Evolutionary conservation across 305 asterid genomes (phyloP), one percentile per base, ranked within the genome.

Genomic region (Fraxinus angustifolia): DNA sequence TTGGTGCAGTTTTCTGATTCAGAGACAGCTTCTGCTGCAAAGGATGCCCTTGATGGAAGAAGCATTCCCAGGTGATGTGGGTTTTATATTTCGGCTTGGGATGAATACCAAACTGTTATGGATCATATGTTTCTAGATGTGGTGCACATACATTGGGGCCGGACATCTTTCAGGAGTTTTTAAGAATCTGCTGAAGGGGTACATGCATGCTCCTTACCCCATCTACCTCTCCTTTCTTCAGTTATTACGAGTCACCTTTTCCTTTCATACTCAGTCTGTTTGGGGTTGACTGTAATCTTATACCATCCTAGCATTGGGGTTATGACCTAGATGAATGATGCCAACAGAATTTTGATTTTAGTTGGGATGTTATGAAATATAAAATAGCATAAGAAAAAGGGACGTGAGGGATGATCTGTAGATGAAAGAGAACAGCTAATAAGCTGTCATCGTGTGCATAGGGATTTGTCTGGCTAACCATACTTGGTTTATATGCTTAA

Each of bases 51-150:
- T 81, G 99, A 95, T 88, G 98, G 98, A 85, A 91, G 99, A 91
- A 91, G 97, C 93, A 95, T 95, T 89, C 99, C 98, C 85, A 95
- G 98, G 99, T 95, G 97, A 93, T 88, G 88, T 89, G 90, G 90
- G 84, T 89, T 92, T 88, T 85, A 86, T 85, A 81, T 90, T 90
- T 90, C 78, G 89, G 91, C 89, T 86, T 87, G 87, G 89, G 87
- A 79, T 89, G 90, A 84, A 80, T 78, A 87, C 90, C 86, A 79
- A 65, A 87, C 86, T 87, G 84, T 86, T 87, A 86, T 83, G 88
- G 84, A 87, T 86, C 85, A 77, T 86, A 11, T 84, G 75, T 80
- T 70, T 82, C 81, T 78, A 60, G 88, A 84, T 80, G 87, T 85
- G 87, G 81, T 89, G 91, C 85, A 84, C 85, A 76, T 87, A 82